phyloP scores from a whole-genome alignment of 2,329 filamentous ascomycete genomes.

The Beauveria sp. region DNA sequence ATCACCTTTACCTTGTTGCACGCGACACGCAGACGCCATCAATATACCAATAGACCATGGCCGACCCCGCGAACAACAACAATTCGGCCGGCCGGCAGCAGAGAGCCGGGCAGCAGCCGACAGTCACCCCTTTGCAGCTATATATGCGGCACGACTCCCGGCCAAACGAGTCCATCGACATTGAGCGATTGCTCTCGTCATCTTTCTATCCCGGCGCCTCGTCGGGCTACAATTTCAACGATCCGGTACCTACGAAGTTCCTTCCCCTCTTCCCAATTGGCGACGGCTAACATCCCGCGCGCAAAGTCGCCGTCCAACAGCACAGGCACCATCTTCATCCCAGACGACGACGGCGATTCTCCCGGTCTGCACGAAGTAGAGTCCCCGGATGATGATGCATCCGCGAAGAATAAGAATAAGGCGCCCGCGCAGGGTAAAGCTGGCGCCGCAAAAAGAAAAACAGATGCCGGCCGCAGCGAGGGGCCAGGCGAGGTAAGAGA shows the following conservation, averaged over 20 bases:
- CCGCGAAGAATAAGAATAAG: background rate
- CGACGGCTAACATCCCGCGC: background rate
- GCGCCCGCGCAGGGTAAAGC: background rate
- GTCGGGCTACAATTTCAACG: background rate
- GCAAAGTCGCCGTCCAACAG: background rate
- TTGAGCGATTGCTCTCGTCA: conserved; percentile 5
- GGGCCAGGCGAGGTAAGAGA: conserved; percentile 4
- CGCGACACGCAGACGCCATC: background rate
- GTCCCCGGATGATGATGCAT: background rate
- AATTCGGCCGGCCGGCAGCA: background rate
- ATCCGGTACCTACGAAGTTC: background rate
- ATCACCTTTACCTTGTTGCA: background rate
- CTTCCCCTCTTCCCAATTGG: background rate
- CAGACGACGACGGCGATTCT: background rate
- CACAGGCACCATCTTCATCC: background rate
- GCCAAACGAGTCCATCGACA: background rate
- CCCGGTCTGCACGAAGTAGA: background rate
- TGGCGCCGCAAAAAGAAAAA: background rate
- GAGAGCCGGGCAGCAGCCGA: background rate
- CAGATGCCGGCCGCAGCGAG: background rate
- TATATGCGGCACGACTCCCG: background rate
- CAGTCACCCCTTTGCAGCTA: background rate
- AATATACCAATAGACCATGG: background rate
- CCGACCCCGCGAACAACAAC: background rate
- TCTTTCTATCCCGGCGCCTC: conserved; percentile 2